Percentiles rank a stretch among this genome's conserved stretches.
phyloP scores from a whole-genome alignment of 2,329 filamentous ascomycete species.

The Annulohypoxylon truncatum region DNA sequence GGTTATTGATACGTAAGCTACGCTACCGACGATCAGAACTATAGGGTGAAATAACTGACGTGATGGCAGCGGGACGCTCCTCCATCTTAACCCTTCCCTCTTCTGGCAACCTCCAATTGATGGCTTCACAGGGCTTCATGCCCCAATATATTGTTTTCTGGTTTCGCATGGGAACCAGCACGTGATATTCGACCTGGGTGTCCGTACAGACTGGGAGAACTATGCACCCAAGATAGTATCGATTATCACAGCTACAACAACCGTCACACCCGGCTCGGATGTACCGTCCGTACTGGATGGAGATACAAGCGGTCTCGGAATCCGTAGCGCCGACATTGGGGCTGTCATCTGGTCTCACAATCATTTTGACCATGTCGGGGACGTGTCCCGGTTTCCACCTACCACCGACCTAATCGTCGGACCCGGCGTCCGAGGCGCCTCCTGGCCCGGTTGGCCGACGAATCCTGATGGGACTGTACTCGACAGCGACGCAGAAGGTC shows the following conservation, averaged over 20 bases:
- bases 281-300: conserved; percentile 2
- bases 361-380: conserved; percentile 63
- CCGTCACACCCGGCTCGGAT: neutral
- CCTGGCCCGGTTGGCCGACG: conserved; percentile 37
- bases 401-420: conserved; percentile 57
- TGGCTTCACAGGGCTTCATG: conserved; percentile 12
- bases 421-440: conserved; percentile 45
- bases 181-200: conserved; percentile 44
- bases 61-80: neutral
- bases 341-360: conserved; percentile 57
- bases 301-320: conserved; percentile 14
- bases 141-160: conserved; percentile 32
- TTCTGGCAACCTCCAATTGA: conserved; percentile 5
- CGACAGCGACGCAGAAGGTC: conserved; percentile 42
- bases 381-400: conserved; percentile 57
- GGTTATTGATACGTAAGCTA: conserved; percentile 26
- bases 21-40: neutral
- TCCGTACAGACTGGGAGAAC: conserved; percentile 41
- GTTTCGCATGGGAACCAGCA: conserved; percentile 32
- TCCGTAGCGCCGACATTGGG: conserved; percentile 30
- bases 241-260: neutral
- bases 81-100: conserved; percentile 6
- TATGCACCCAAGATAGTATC: conserved; percentile 27
- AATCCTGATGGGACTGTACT: conserved; percentile 35
- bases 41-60: neutral